Base-by-base conservation (phyloP, 192 early-diverging fungal species). In the Coemansia sp. region DNA sequence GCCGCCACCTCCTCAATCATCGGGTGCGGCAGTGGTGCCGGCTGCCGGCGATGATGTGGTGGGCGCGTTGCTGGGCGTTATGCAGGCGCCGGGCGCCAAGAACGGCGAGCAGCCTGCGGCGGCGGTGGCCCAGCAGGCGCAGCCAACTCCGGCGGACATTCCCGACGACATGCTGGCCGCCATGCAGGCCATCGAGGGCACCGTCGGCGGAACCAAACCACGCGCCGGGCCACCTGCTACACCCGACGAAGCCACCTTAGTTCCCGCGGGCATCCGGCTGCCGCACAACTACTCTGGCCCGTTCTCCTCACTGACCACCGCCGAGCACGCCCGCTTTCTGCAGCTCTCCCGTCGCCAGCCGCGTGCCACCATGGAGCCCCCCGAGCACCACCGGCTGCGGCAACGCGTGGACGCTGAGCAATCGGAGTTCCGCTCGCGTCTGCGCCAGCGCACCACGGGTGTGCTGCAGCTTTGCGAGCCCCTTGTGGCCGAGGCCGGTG, bases 121-220 rank as follows among this genome's bases (percentile, higher is more conserved):
- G 27, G 23, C n/a, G 13, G 45, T 40, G 1, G 40, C 41, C 48
- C 47, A 51, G 21, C 49, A 46, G 46, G 9, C 21, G 23, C 59
- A 44, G 42, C 40, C 34, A 3, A n/a, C n/a, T n/a, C 9, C 33
- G 39, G 15, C 22, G 30, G 44, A 56, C 6, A 69, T 77, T 10
- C 61, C 74, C 0, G 55, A 49, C 34, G 74, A 78, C 38, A 64
- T 78, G 64, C 34, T 78, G 18, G 69, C 59, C 27, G 74, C 68
- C 14, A 71, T 78, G 74, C 53, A 55, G 58, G 74, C 74, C 9
- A 60, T 78, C 9, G 74, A 78, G 42, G 69, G 69, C 15, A n/a
- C 27, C 30, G 52, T 30, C 3, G 25, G 27, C 49, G 25, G 25
- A 25, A 25, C 41, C 12, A 51, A 25, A 21, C 43, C 22, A 27